Evolutionary conservation across 83 land plant genomes (phyloP).

Genomic region (Diphasiastrum complanatum): DNA sequence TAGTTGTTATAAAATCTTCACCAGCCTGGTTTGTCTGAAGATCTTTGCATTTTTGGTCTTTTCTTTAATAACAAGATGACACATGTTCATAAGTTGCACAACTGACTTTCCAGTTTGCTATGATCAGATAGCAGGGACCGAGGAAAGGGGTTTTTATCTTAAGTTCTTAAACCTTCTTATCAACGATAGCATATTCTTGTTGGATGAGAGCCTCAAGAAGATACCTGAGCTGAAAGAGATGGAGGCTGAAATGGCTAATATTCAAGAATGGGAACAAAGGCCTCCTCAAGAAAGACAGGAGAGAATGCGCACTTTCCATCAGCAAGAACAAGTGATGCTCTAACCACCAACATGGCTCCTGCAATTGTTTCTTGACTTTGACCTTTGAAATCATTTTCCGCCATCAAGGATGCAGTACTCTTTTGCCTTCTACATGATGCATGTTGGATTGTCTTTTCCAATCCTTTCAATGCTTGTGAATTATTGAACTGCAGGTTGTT

Average conservation of each 20-base stretch:
- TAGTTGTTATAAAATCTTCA: no score
- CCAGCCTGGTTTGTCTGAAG: no score
- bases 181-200: constrained; percentile 92
- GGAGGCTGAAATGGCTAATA: constrained; percentile 80
- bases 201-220: constrained; percentile 96
- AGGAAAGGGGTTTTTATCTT: constrained; percentile 89
- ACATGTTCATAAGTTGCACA: neutral
- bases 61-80: neutral
- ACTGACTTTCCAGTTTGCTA: constrained; percentile 9
- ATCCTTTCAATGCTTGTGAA: neutral
- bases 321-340: constrained; percentile 77
- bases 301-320: constrained; percentile 69
- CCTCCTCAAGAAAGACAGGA: constrained; percentile 94
- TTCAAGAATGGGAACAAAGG: constrained; percentile 77
- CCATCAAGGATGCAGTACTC: neutral
- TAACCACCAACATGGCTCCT: no score
- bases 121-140: constrained; percentile 75
- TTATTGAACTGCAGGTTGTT: constrained; percentile 45
- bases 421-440: neutral
- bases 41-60: neutral
- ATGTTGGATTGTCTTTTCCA: neutral
- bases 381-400: no score
- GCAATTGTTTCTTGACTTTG: no score
- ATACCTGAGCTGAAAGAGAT: constrained; percentile 88
- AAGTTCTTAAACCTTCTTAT: constrained; percentile 86